A percentile compares a stretch with the other conserved stretches of the same genome.
Conservation (phyloP, 768 basidiomycete genomes). For the Pholiota molesta region DNA sequence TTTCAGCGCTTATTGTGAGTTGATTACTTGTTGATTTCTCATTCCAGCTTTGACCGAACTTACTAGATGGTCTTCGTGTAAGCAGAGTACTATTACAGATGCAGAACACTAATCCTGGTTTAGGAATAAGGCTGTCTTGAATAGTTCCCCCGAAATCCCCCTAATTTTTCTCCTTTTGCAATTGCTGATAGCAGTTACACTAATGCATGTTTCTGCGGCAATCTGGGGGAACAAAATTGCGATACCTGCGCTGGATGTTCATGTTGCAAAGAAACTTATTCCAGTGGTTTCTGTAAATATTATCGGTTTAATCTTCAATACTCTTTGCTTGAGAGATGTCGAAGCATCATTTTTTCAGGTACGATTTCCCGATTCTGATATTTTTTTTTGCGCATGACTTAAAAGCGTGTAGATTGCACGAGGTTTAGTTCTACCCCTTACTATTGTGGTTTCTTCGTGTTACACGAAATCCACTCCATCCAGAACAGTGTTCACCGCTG, state of each 20-base stretch:
- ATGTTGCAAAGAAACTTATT: slow-evolving; percentile 56
- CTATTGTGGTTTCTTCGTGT: slow-evolving; percentile 71
- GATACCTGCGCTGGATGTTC: slow-evolving; percentile 57
- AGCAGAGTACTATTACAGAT: slow-evolving; percentile 13
- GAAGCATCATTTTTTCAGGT: slow-evolving; percentile 86
- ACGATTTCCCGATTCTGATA: slow-evolving; percentile 34
- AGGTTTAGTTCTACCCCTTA: slow-evolving; percentile 82
- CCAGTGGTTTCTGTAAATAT: slow-evolving; percentile 72
- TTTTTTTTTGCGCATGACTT: neutral
- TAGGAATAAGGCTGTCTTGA: slow-evolving; percentile 80
- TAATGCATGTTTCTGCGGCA: slow-evolving; percentile 58
- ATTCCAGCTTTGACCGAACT: slow-evolving; percentile 4
- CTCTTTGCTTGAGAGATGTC: slow-evolving; percentile 74
- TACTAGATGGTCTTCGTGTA: slow-evolving; percentile 57
- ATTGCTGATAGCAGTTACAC: slow-evolving; percentile 66
- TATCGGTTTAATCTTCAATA: slow-evolving; percentile 79
- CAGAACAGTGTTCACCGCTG: slow-evolving; percentile 56
- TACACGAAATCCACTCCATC: slow-evolving; percentile 59
- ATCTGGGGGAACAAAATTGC: slow-evolving; percentile 49
- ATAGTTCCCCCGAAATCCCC: slow-evolving; percentile 64
- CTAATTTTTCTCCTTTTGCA: slow-evolving; percentile 70
- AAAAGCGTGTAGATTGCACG: slow-evolving; percentile 67
- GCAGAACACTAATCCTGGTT: slow-evolving; percentile 8
- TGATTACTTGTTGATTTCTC: neutral
- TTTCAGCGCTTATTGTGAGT: slow-evolving; percentile 71